A percentile compares a stretch with the other conserved stretches of the same genome.
Evolutionary conservation across 805 yeast genomes (phyloP).

Genomic region (Spathaspora girioi): DNA sequence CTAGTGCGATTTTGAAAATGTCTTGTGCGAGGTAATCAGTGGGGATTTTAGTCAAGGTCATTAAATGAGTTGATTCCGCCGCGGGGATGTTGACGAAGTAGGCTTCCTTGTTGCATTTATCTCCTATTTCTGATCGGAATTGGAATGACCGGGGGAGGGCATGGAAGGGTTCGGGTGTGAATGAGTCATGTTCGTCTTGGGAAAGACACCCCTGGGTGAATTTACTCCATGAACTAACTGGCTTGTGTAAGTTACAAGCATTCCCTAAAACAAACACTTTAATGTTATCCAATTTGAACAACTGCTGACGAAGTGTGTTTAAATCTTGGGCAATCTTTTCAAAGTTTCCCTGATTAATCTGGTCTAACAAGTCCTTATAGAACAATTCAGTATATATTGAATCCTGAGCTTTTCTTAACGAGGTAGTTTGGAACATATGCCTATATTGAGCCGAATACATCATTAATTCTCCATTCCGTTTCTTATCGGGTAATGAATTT

Average conservation of each 20-base stretch:
- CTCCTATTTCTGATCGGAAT: slow-evolving; percentile 56
- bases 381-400: slow-evolving; percentile 58
- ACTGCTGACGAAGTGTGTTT: slow-evolving; percentile 45
- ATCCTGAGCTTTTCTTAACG: slow-evolving; percentile 66
- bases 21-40: slow-evolving; percentile 47
- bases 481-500: slow-evolving; percentile 57
- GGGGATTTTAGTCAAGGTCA: slow-evolving; percentile 58
- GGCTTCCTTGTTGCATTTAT: slow-evolving; percentile 49
- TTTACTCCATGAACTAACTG: slow-evolving; percentile 57
- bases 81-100: slow-evolving; percentile 72
- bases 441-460: slow-evolving; percentile 59
- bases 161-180: slow-evolving; percentile 12
- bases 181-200: slow-evolving; percentile 12
- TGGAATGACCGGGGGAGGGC: slow-evolving; percentile 50
- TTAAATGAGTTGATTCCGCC: slow-evolving; percentile 74
- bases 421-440: slow-evolving; percentile 50
- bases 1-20: slow-evolving; percentile 64
- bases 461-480: slow-evolving; percentile 63
- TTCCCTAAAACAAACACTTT: slow-evolving; percentile 74
- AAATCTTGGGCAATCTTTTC: slow-evolving; percentile 45
- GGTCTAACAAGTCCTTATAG: slow-evolving; percentile 39
- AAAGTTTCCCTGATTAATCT: slow-evolving; percentile 54
- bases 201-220: slow-evolving; percentile 22
- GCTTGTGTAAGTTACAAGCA: slow-evolving; percentile 44
- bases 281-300: slow-evolving; percentile 57